A percentile compares a stretch with the other conserved stretches of the same genome.
Conservation (phyloP, 768 basidiomycete species). For the Lanmaoa rubissima region DNA sequence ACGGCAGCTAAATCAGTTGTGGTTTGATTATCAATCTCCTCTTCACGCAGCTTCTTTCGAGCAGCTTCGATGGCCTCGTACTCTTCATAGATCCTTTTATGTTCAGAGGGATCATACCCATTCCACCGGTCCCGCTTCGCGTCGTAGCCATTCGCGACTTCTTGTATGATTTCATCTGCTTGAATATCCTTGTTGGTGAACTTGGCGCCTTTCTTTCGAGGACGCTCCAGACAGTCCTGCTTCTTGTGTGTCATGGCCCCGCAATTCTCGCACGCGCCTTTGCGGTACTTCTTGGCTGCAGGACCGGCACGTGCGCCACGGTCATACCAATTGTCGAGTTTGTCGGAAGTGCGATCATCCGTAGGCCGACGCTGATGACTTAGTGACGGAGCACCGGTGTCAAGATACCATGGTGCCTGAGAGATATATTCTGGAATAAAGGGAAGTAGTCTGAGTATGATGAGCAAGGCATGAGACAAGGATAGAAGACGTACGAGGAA, state of each 20-base stretch:
- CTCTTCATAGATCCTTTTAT: slow-evolving; percentile 87
- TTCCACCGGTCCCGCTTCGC: slow-evolving; percentile 99
- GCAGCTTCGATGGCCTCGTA: slow-evolving; percentile 92
- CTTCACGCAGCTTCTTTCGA: slow-evolving; percentile 86
- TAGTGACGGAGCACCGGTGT: slow-evolving; percentile 89
- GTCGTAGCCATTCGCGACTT: slow-evolving; percentile 75
- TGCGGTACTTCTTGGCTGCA: slow-evolving; percentile 94
- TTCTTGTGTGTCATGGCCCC: slow-evolving; percentile 93
- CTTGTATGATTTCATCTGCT: slow-evolving; percentile 87
- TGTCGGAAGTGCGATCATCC: slow-evolving; percentile 55
- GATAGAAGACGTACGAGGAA: slow-evolving; percentile 73
- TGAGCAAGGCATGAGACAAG: neutral
- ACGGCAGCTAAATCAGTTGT: slow-evolving; percentile 89
- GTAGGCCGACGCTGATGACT: slow-evolving; percentile 86
- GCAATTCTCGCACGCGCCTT: slow-evolving; percentile 99
- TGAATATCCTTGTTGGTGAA: slow-evolving; percentile 88
- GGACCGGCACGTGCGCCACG: slow-evolving; percentile 82
- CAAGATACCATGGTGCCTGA: slow-evolving; percentile 98
- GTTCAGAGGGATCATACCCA: slow-evolving; percentile 89
- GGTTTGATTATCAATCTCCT: slow-evolving; percentile 97
- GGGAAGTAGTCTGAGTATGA: neutral
- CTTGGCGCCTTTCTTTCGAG: slow-evolving; percentile 93
- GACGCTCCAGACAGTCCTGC: slow-evolving; percentile 92
- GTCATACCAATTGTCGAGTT: slow-evolving; percentile 91
- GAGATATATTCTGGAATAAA: slow-evolving; percentile 83